Base-by-base conservation (phyloP, 192 early-diverging fungal species). In the Cetraspora pellucida region DNA sequence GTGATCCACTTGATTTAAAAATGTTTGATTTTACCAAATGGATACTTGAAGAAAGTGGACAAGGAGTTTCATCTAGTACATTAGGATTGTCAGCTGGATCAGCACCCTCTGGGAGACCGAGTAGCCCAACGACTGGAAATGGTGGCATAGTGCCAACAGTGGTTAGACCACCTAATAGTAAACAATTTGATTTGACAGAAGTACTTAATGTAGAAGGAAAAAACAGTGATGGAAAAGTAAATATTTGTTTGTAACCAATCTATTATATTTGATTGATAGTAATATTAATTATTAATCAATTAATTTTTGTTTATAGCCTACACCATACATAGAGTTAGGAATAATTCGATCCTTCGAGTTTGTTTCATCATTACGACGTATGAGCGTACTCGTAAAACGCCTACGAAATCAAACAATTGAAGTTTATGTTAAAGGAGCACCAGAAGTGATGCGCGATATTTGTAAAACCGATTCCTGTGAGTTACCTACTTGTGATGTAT, bases 11-110 rank as follows among this genome's bases (percentile, higher is more conserved):
- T 68, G 98, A 99, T 81, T 76, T 97, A 46, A 96, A 95, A 81
- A 98, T 99, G 97, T 97, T 99, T 86, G 92, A 97, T 64, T 96
- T 96, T 67, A 97, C 95, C 0, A 88, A 88, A 3, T 99, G 96
- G 97, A 82, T 93, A 47, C 81, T 98, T 28, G 97, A 98, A 73
- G 96, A 99, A 81, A 91, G 90, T 65, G 93, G 90, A 46, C 77
- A 82, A 60, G 82, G 58, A 50, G 54, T 14, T 25, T 76, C 50
- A 27, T 31, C 61, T 13, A 44, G 7, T 66, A 4, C 9, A 30
- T 11, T 28, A 4, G 3, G 10, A 21, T 49, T 16, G 3, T 21
- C 44, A 60, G 70, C 1, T 55, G 66, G 49, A 71, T 64, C 27
- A 58, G 67, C 2, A 71, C 31, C 37, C 21, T 82, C 21, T 54